These are phyloP conservation scores for Thozetella sp. DNA, from an alignment of 495 filamentous ascomycete species.

Conservation along the genomic window DNA sequence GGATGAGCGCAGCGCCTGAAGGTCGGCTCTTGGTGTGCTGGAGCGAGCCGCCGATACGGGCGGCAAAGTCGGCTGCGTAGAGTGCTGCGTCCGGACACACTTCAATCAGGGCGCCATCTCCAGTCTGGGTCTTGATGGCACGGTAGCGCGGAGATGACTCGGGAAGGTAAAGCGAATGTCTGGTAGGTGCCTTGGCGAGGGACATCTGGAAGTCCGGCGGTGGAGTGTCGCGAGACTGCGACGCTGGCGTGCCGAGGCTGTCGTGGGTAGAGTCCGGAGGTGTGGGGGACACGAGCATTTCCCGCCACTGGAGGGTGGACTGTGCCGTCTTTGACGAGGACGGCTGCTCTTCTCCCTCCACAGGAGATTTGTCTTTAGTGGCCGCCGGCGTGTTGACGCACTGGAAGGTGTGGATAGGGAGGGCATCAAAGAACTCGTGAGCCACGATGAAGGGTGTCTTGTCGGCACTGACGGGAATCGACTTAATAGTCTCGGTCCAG, in stretches of 20 bases:
- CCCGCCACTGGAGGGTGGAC: constrained; percentile 76
- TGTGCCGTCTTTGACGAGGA: constrained; percentile 42
- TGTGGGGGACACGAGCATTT: constrained; percentile 79
- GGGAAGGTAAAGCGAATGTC: constrained; percentile 82
- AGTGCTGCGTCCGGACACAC: constrained; percentile 83
- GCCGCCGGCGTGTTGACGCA: constrained; percentile 54
- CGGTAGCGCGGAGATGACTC: constrained; percentile 80
- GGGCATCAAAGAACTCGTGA: constrained; percentile 99
- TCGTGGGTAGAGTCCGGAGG: constrained; percentile 48
- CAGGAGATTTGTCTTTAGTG: constrained; percentile 37
- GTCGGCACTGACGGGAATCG: constrained; percentile 64
- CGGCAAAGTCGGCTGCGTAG: constrained; percentile 78
- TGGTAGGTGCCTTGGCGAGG: constrained; percentile 70
- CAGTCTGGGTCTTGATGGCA: constrained; percentile 63
- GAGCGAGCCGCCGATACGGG: constrained; percentile 73
- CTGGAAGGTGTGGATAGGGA: constrained; percentile 95
- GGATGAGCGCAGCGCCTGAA: constrained; percentile 84
- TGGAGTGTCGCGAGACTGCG: constrained; percentile 52
- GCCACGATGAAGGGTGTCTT: constrained; percentile 92
- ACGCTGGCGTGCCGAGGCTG: constrained; percentile 47
- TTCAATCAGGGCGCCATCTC: constrained; percentile 72
- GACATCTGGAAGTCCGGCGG: constrained; percentile 83
- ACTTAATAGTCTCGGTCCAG: constrained; percentile 90
- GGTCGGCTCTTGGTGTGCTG: constrained; percentile 58
- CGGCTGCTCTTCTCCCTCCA: constrained; percentile 38